Base-by-base conservation (phyloP, 2,329 filamentous ascomycete genomes). In the Botrytis tulipae region DNA sequence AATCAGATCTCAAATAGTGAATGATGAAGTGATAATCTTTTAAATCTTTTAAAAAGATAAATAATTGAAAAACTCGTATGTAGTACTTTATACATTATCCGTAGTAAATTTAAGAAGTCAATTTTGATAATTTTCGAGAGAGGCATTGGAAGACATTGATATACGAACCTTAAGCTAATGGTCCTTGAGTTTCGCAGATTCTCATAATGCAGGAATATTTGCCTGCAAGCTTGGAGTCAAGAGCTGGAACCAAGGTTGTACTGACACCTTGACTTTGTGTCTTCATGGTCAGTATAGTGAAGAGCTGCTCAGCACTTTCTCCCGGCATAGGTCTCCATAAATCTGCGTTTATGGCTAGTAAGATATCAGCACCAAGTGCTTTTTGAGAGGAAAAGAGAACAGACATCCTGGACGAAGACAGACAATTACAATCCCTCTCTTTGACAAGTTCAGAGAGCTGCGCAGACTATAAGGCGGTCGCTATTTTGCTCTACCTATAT, bases 401-500 rank as follows among this genome's bases (percentile, higher is more conserved):
- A 9, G 9, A 57, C 18, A 6, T 65, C 81, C 81, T 20, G 79
- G 81, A 71, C 82, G 77, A 51, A 80, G 54, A 29, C 78, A 79
- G 60, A 79, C 81, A 8, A 77, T 75, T 44, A 75, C 71, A 12
- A 82, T 75, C 3, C 76, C 77, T 44, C 76, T 77, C 10, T 48
- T 59, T 10, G 72, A 74, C n/a, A 82, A 72, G 35, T 46, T 73
- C 67, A 48, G 76, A 82, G 9, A 79, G 68, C 0, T 71, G 80
- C 40, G 82, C 75, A 3, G 77, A 76, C 44, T 46, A 62, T 81
- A 83, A 76, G 37, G 83, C 75, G 68, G 82, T 83, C 9, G 81
- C 82, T 2, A 81, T 78, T 74, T 83, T 83, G 74, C 79, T 80
- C 71, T 81, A 78, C 61, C 78, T 81, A 76, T 83, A 83, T 10